phyloP scores from a whole-genome alignment of 805 yeast species.

The Yarrowia deformans region DNA sequence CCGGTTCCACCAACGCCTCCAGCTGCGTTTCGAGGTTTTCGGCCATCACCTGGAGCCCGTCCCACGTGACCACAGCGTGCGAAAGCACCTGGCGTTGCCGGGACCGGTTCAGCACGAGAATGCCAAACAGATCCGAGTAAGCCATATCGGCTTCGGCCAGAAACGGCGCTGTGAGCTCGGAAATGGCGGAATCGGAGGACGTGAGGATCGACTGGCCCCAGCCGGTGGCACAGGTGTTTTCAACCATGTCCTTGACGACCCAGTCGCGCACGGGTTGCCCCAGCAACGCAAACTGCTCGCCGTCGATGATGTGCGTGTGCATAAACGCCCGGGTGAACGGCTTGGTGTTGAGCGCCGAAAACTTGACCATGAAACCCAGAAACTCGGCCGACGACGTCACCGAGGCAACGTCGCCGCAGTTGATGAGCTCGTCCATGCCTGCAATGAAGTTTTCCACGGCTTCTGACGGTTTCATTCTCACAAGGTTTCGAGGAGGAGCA shows the following conservation, averaged over 20 bases:
- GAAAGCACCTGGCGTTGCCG: slow-evolving; percentile 80
- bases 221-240: slow-evolving; percentile 53
- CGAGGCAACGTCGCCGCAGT: slow-evolving; percentile 40
- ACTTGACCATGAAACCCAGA: slow-evolving; percentile 48
- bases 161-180: slow-evolving; percentile 48
- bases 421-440: slow-evolving; percentile 42
- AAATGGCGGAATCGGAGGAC: slow-evolving; percentile 43
- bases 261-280: slow-evolving; percentile 44
- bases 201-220: slow-evolving; percentile 48
- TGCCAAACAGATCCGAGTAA: slow-evolving; percentile 59
- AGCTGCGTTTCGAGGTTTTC: slow-evolving; percentile 67
- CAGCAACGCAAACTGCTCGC: slow-evolving; percentile 32
- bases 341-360: slow-evolving; percentile 44
- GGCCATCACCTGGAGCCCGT: slow-evolving; percentile 76
- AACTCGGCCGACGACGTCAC: slow-evolving; percentile 47
- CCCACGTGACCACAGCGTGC: slow-evolving; percentile 68
- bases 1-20: slow-evolving; percentile 42
- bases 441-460: slow-evolving; percentile 43
- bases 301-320: slow-evolving; percentile 39
- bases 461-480: slow-evolving; percentile 40
- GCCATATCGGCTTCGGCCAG: slow-evolving; percentile 48
- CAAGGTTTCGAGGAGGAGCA: slow-evolving; percentile 46
- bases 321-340: slow-evolving; percentile 48
- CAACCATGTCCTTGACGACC: slow-evolving; percentile 54
- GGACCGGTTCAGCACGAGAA: slow-evolving; percentile 71